Base-by-base conservation (phyloP, 2,329 filamentous ascomycete species). In the Alternaria metachromatica region DNA sequence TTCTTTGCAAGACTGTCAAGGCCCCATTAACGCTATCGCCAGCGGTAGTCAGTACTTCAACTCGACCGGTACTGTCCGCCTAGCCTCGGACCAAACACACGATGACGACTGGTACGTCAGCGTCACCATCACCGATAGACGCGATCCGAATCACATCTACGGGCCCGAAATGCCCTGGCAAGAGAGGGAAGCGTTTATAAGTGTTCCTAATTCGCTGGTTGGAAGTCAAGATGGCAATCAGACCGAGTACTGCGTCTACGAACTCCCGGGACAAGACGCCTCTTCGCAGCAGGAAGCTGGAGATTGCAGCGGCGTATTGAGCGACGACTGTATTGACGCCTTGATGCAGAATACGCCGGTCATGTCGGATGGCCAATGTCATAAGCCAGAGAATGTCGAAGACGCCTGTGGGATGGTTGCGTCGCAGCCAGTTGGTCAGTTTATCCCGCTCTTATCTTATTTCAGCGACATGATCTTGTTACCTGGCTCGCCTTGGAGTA, bases 41-140 rank as follows among this genome's bases (percentile, higher is more conserved):
- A 41, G 2, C 0, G 37, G 37, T 3, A 18, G 0, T 3, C 37
- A 41, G 15, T 26, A 23, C 13, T 18, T 26, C 13, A 26, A 26
- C 37, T 41, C 21, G 13, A 33, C 12, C 3, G 33, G 37, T 1
- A 46, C 23, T 0, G 54, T 7, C 21, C 33, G 21, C 28, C 11
- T 56, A n/a, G 7, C 33, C 25, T 15, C 23, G 5, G 3, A 26
- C 18, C 18, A 2, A 9, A 6, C 1, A 20, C 13, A 11, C 23
- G 25, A 44, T 10, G 54, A 56, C 2, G n/a, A 25, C n/a, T 56
- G 41, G 54, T 46, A 45, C 28, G 11, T 56, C 54, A 56, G 54
- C 25, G 23, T 56, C n/a, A 56, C 37, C 13, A 56, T 46, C 11
- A 56, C 54, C 11, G 41, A 56, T 56, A 43, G 54, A 45, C 54